These are phyloP conservation scores for Pythium rhizo-oryzae DNA, from an alignment of 352 stramenopile species.

Conservation along the genomic window DNA sequence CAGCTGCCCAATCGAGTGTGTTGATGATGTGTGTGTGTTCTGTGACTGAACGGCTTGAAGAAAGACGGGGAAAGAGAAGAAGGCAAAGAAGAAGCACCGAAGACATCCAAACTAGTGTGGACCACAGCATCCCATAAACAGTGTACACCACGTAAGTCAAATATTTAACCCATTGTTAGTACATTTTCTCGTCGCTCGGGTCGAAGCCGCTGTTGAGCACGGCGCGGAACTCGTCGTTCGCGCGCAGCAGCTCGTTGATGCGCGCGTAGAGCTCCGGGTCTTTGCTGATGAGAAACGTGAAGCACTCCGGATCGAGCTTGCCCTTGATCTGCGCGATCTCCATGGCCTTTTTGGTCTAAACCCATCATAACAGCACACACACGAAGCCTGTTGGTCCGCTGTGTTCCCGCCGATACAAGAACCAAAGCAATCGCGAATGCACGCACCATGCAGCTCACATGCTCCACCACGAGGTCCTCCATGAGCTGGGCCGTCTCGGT, in stretches of 20 bases:
- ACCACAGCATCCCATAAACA: not conserved
- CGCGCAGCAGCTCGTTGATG: conserved; percentile 78
- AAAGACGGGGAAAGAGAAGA: not conserved
- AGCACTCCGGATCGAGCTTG: conserved; percentile 88
- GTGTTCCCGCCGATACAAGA: no score
- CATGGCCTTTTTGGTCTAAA: conserved; percentile 86
- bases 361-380: no score
- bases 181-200: conserved; percentile 88
- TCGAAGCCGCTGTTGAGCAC: conserved; percentile 90
- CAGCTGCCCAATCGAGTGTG: not conserved
- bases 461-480: conserved; percentile 86
- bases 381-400: no score
- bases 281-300: conserved; percentile 90
- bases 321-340: conserved; percentile 80
- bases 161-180: conserved; percentile 38
- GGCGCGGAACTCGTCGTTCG: conserved; percentile 85
- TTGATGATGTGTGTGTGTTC: conserved; percentile 6
- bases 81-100: not conserved
- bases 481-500: conserved; percentile 82
- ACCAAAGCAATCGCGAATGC: conserved; percentile 12
- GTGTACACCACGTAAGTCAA: not conserved
- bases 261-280: conserved; percentile 81
- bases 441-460: conserved; percentile 85
- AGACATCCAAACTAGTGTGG: conserved; percentile 1
- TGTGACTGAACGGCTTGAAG: conserved; percentile 1